These are phyloP conservation scores for Trichoderma virens DNA, from an alignment of 495 filamentous ascomycete species.

Conservation along the genomic window DNA sequence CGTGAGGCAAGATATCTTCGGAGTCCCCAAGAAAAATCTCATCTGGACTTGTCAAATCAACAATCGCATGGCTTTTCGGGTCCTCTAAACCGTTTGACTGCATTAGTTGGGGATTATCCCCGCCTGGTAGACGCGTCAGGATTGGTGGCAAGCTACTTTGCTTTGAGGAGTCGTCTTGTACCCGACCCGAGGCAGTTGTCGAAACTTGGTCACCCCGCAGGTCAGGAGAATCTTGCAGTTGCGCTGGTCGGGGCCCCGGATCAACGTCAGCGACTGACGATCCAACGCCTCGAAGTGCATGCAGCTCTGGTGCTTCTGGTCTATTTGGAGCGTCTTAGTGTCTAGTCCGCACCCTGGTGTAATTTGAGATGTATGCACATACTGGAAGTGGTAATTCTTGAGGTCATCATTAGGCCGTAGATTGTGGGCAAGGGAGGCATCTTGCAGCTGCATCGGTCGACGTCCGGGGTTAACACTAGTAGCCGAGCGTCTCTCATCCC, in stretches of 20 bases:
- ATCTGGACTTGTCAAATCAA: not conserved
- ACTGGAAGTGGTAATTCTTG: not conserved
- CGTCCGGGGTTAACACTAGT: not conserved
- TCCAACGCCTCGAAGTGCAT: constrained; percentile 15
- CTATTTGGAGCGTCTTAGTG: not conserved
- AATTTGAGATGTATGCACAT: not conserved
- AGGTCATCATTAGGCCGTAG: constrained; percentile 41
- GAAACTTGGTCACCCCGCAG: not conserved
- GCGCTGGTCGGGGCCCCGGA: not conserved
- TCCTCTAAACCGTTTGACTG: not conserved
- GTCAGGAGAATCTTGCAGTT: not conserved
- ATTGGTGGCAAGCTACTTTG: not conserved
- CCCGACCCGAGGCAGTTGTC: not conserved
- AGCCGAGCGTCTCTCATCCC: not conserved
- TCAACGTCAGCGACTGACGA: constrained; percentile 9
- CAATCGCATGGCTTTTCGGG: not conserved
- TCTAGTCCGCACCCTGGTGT: not conserved
- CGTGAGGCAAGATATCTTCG: not conserved
- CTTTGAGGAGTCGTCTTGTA: not conserved
- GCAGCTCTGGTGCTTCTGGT: not conserved
- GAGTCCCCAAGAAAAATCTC: not conserved
- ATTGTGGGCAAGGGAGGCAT: not conserved
- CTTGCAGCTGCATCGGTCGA: not conserved
- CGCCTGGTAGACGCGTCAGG: not conserved
- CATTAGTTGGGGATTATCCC: not conserved